Conservation (phyloP, 2,329 filamentous ascomycete species). For the Beauveria australis region DNA sequence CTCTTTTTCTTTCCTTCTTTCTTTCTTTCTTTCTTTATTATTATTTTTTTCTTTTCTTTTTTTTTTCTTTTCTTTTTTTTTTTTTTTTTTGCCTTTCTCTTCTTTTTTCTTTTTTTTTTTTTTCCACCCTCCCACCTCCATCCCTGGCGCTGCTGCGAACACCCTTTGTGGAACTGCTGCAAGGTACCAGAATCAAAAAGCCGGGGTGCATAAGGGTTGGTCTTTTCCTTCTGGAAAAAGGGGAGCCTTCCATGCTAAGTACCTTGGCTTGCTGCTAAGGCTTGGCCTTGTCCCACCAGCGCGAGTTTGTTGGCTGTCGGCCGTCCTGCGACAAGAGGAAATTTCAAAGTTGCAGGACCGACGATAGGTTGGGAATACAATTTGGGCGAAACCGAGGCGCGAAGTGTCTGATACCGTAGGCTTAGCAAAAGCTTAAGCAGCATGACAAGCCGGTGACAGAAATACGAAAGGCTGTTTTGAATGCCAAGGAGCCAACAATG, state of each 20-base stretch:
- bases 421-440: background rate
- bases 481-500: background rate
- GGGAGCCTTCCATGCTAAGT: constrained; percentile 2
- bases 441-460: background rate
- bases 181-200: constrained; percentile 10
- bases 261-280: background rate
- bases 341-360: background rate
- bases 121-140: background rate
- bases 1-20: background rate
- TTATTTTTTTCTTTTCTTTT: background rate
- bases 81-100: background rate
- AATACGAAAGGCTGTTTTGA: constrained; percentile 2
- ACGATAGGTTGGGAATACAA: background rate
- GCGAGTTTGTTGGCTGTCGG: background rate
- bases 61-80: background rate
- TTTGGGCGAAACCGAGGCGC: background rate
- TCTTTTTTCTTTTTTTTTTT: background rate
- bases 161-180: constrained; percentile 7
- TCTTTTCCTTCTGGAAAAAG: constrained; percentile 10
- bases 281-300: background rate
- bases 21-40: background rate
- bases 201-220: constrained; percentile 7
- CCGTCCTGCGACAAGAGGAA: background rate
- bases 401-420: background rate
- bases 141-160: background rate